Conservation (phyloP, 352 stramenopile species). For the Phytophthora melonis region DNA sequence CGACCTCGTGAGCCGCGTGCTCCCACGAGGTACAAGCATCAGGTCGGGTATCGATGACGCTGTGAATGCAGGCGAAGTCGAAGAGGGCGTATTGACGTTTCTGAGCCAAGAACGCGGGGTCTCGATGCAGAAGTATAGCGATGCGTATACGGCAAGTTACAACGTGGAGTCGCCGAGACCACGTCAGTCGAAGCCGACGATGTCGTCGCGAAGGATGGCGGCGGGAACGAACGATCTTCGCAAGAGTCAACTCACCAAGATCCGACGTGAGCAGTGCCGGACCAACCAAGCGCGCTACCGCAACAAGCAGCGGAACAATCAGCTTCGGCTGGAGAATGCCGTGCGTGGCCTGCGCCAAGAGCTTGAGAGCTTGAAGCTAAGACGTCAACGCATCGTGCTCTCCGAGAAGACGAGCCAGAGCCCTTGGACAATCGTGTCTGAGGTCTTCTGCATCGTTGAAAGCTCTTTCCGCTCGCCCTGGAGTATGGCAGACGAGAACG, state of each 20-base stretch:
- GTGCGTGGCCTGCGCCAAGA: background rate
- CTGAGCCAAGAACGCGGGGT: background rate
- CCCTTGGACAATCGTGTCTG: conserved; percentile 12
- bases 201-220: background rate
- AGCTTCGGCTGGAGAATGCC: background rate
- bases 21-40: background rate
- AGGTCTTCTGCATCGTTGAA: conserved; percentile 2
- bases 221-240: background rate
- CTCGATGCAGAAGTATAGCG: background rate
- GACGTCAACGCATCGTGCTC: background rate
- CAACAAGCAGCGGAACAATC: conserved; percentile 16
- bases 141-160: background rate
- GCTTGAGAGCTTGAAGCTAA: background rate
- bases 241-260: background rate
- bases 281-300: conserved; percentile 28
- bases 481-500: background rate
- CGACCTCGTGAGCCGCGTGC: background rate
- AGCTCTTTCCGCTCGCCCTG: background rate
- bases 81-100: background rate
- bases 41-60: background rate
- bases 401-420: conserved; percentile 11
- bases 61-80: background rate
- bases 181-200: background rate
- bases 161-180: background rate
- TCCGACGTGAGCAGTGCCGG: conserved; percentile 21